A percentile compares a stretch with the other conserved stretches of the same genome.
These are phyloP conservation scores for Plasmodium falciparum DNA, from an alignment of 169 alveolate species.

Conservation along the genomic window DNA sequence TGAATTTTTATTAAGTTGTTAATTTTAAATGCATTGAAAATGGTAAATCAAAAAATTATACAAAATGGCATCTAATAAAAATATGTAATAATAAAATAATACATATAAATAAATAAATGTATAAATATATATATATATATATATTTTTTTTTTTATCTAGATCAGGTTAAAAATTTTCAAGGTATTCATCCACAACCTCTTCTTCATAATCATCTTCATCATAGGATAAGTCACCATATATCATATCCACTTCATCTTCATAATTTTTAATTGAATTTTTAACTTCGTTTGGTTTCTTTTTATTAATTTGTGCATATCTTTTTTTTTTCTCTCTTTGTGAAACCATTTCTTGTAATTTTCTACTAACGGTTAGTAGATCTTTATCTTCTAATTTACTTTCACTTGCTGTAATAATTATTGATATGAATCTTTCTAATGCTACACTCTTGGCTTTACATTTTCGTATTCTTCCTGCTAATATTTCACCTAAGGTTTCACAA, in stretches of 20 bases:
- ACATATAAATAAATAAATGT: background rate
- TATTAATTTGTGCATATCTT: slow-evolving; percentile 59
- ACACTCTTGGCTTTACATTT: slow-evolving; percentile 67
- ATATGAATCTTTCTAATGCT: slow-evolving; percentile 51
- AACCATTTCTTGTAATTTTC: slow-evolving; percentile 48
- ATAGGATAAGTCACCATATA: slow-evolving; percentile 84
- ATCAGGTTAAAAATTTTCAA: slow-evolving; percentile 7
- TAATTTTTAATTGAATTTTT: slow-evolving; percentile 79
- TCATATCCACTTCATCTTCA: slow-evolving; percentile 87
- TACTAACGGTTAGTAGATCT: slow-evolving; percentile 22
- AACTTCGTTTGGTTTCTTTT: slow-evolving; percentile 76
- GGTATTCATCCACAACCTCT: slow-evolving; percentile 45
- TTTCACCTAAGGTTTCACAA: slow-evolving; percentile 62
- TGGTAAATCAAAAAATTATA: no score
- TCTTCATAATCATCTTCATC: slow-evolving; percentile 71
- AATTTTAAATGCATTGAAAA: no score
- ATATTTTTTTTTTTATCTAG: background rate
- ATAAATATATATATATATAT: background rate
- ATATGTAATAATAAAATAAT: background rate
- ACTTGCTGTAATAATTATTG: slow-evolving; percentile 54
- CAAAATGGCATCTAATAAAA: no score
- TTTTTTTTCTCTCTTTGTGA: slow-evolving; percentile 40
- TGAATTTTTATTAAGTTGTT: no score
- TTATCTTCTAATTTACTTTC: slow-evolving; percentile 36
- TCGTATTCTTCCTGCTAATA: slow-evolving; percentile 38